Conservation (phyloP, 2,329 filamentous ascomycete species). For the Diplodia mutila region DNA sequence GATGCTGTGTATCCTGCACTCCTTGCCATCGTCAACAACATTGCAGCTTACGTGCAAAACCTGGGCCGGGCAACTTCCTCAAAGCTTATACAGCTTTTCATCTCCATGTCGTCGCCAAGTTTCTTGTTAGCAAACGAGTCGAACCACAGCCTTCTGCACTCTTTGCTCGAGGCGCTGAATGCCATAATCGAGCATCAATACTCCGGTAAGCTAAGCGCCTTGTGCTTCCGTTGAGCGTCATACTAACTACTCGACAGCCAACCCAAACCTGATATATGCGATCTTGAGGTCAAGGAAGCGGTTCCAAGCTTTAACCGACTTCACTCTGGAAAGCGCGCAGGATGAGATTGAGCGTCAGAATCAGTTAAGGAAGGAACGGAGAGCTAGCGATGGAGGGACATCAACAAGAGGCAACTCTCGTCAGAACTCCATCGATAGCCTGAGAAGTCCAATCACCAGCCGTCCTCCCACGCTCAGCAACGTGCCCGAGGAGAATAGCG, state of each 20-base stretch:
- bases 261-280: slow-evolving; percentile 78
- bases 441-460: slow-evolving; percentile 64
- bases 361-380: slow-evolving; percentile 67
- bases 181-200: slow-evolving; percentile 89
- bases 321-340: slow-evolving; percentile 89
- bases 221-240: too few species aligned
- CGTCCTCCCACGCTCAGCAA: slow-evolving; percentile 64
- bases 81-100: slow-evolving; percentile 84
- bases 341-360: slow-evolving; percentile 85
- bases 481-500: slow-evolving; percentile 75
- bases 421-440: slow-evolving; percentile 69
- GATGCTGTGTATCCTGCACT: slow-evolving; percentile 91
- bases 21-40: slow-evolving; percentile 89
- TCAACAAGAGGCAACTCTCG: slow-evolving; percentile 42
- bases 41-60: slow-evolving; percentile 80
- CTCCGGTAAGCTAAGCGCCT: slow-evolving; percentile 59
- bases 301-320: slow-evolving; percentile 82
- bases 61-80: slow-evolving; percentile 75
- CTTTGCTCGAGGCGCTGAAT: slow-evolving; percentile 86
- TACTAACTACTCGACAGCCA: slow-evolving; percentile 57
- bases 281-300: slow-evolving; percentile 78
- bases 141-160: slow-evolving; percentile 80
- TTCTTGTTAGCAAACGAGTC: slow-evolving; percentile 91
- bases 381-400: slow-evolving; percentile 37
- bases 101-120: slow-evolving; percentile 89